phyloP scores from a whole-genome alignment of 345 rosid species.

The Rubroshorea leprosula region DNA sequence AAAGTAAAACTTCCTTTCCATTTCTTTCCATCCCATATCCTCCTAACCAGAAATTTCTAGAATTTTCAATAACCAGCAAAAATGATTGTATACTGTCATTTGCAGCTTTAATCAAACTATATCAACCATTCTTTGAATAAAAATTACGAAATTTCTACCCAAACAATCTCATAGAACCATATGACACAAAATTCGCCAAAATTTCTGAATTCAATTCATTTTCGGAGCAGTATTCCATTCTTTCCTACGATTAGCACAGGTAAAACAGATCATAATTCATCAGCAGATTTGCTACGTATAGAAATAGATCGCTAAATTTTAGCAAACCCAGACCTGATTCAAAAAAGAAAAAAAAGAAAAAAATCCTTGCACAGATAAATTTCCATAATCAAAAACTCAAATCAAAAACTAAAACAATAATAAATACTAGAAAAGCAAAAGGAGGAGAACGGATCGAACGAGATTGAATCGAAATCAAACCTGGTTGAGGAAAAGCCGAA shows the following conservation, averaged over 20 bases:
- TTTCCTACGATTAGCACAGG: not conserved
- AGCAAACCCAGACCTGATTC: not conserved
- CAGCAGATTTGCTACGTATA: not conserved
- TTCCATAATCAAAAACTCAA: not conserved
- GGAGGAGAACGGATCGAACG: not conserved
- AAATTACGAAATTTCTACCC: not conserved
- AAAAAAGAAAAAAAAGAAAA: no score
- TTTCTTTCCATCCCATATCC: not conserved
- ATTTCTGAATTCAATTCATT: not conserved
- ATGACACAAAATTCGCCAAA: not conserved
- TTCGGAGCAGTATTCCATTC: not conserved
- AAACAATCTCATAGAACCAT: not conserved
- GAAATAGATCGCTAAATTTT: not conserved
- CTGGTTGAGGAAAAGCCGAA: constrained; percentile 13
- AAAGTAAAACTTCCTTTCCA: not conserved
- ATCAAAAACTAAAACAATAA: not conserved
- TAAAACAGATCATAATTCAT: not conserved
- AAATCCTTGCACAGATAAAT: no score
- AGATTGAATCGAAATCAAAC: constrained; percentile 1
- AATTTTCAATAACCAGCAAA: no score
- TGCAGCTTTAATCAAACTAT: not conserved
- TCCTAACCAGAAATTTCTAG: not conserved
- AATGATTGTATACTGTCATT: no score
- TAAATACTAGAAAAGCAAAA: no score
- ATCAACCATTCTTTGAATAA: not conserved